Evolutionary conservation across 495 filamentous ascomycete species (phyloP), one percentile per base, ranked within the genome.

Genomic region (Podospora australis): DNA sequence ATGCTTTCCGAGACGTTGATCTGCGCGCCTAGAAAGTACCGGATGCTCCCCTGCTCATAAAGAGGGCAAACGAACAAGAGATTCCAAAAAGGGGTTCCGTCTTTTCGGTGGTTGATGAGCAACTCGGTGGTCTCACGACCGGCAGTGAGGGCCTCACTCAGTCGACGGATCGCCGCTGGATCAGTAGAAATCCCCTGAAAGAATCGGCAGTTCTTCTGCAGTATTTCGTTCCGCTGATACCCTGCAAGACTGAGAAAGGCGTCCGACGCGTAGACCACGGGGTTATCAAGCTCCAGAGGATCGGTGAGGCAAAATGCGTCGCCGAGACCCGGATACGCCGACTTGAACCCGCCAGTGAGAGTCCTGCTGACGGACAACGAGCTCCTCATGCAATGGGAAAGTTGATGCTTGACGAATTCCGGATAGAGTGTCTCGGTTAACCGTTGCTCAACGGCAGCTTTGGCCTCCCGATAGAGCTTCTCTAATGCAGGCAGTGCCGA

Each of bases 51-150:
- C 1, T 65, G 44, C 19, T 63, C 65, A 40, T 72, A 64, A 3
- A 81, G 58, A 0, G 78, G 78, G 23, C 75, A 70, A 23, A 73
- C 55, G 45, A 77, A 76, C 6, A 79, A 53, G 19, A 81, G 54
- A 46, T 78, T 79, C 77, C 75, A 80, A 47, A 76, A 80, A 0
- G 75, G 72, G 20, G 69, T 65, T 2, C 76, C 77, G 44, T 71
- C 72, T 28, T 75, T 75, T 38, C 65, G 69, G 45, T 75, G 67
- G 46, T 78, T 79, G 17, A 79, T 55, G 20, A 80, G 45, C 4
- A 80, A 63, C 58, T 80, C 75, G 3, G 73, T 70, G 0, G 62
- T 66, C 44, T 78, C 76, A 44, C 68, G 54, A 8, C 66, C 63
- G 1, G 62, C 44, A 0, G 67, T 56, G 14, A 79, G 62, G 2